Evolutionary conservation across 192 early-diverging fungal species (phyloP).

Genomic region (Backusella luteola): DNA sequence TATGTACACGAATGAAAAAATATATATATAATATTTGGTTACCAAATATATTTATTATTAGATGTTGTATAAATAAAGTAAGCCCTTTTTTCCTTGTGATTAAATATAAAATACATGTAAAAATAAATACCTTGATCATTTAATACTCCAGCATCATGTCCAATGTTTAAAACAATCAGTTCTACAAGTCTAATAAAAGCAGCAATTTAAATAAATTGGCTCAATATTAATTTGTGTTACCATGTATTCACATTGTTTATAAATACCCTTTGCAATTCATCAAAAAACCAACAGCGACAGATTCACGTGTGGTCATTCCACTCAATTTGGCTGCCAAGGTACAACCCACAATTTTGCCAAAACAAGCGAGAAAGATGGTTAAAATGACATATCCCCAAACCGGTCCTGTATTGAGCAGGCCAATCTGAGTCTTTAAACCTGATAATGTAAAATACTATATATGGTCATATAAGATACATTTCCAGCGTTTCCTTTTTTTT

Average conservation of each 20-base stretch:
- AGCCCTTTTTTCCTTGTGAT: no score
- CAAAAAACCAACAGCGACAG: slow-evolving; percentile 79
- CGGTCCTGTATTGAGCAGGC: slow-evolving; percentile 62
- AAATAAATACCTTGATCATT: slow-evolving; percentile 45
- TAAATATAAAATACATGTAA: not conserved
- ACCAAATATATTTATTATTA: not conserved
- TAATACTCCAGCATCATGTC: slow-evolving; percentile 81
- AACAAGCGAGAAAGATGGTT: slow-evolving; percentile 71
- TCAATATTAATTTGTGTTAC: not conserved
- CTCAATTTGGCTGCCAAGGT: slow-evolving; percentile 62
- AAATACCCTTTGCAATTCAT: slow-evolving; percentile 92
- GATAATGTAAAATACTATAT: slow-evolving; percentile 86
- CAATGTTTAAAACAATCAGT: slow-evolving; percentile 94
- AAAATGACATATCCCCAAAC: slow-evolving; percentile 81
- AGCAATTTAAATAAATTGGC: slow-evolving; percentile 16
- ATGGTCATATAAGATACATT: not conserved
- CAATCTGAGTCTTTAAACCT: slow-evolving; percentile 87
- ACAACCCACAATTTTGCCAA: slow-evolving; percentile 88
- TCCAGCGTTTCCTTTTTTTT: not conserved
- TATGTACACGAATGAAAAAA: not conserved
- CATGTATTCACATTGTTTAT: not conserved
- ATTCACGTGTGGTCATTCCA: slow-evolving; percentile 81
- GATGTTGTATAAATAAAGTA: not conserved
- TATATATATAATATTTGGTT: not conserved
- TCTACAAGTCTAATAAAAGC: slow-evolving; percentile 72